A percentile compares a stretch with the other conserved stretches of the same genome.
Evolutionary conservation across 192 early-diverging fungal genomes (phyloP).

Genomic region (Pecoramyces ruminantium): DNA sequence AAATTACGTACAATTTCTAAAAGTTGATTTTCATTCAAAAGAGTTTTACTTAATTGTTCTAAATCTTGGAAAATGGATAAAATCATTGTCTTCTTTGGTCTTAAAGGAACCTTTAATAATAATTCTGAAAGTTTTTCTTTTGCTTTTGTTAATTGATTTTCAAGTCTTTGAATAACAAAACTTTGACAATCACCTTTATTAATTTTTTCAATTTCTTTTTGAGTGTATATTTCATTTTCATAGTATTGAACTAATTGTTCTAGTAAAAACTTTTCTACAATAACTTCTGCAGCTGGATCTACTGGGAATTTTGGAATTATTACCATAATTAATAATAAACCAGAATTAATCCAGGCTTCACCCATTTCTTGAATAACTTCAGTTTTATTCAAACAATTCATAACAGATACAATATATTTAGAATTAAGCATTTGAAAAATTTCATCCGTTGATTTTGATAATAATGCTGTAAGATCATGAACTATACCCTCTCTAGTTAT

Average conservation of each 20-base stretch:
- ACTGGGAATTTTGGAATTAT: conserved; percentile 66
- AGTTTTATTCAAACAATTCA: neutral
- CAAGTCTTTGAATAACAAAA: conserved; percentile 7
- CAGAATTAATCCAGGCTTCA: conserved; percentile 35
- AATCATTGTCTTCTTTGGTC: neutral
- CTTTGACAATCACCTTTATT: conserved; percentile 44
- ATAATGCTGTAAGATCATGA: neutral
- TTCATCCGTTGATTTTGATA: neutral
- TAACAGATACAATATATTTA: neutral
- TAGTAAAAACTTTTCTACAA: conserved; percentile 43
- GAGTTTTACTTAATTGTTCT: conserved; percentile 1
- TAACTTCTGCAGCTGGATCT: conserved; percentile 67
- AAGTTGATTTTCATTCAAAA: neutral
- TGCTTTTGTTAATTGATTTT: conserved; percentile 10
- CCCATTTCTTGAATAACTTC: conserved; percentile 14
- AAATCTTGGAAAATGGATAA: neutral
- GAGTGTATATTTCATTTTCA: conserved; percentile 36
- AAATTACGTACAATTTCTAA: neutral
- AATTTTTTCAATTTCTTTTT: conserved; percentile 26
- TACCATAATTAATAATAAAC: conserved; percentile 36
- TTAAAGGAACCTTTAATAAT: neutral
- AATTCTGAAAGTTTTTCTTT: conserved; percentile 15
- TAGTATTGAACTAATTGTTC: conserved; percentile 25
- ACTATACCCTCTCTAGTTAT: neutral
- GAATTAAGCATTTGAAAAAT: neutral